Base-by-base conservation (phyloP, 2,329 filamentous ascomycete species). In the Hypoxylon sp. region DNA sequence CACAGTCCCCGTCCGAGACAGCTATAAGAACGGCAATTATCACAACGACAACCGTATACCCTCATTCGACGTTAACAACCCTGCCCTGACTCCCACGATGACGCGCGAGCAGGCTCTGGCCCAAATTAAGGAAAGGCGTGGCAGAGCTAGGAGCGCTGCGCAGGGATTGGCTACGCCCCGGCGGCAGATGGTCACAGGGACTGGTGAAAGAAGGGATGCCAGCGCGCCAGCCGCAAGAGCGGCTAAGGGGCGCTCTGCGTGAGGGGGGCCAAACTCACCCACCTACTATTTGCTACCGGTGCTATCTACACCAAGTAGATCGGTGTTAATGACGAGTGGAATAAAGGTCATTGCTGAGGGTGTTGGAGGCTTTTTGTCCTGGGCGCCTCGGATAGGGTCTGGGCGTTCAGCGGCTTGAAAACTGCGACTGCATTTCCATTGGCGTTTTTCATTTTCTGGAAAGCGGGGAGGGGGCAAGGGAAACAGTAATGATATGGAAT, bases 51-150 rank as follows among this genome's bases (percentile, higher is more conserved):
- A 50, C 63, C 73, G 76, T 60, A 71, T 71, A 6, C 80, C 81
- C 3, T 82, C 80, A 9, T 89, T 88, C 72, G 86, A 89, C 75
- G 75, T 81, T 43, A 85, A 80, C 65, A 86, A 89, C 75, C 86
- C 87, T 19, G 87, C 87, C 9, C 77, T 90, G 66, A 89, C 86
- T 45, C 87, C 88, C 4, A 91, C 89, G 41, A 89, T 91, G 86
- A 88, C 88, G 25, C 85, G 92, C 59, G 92, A 93, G 77, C 85
- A 93, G 78, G 92, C 92, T 2, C 84, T 95, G 14, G 90, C 90
- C 60, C 89, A 90, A 76, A 94, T 95, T 71, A 86, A 89, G 58
- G 90, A 93, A 80, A 85, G 92, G 28, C 82, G 92, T 58, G 91
- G 91, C 5, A 83, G 92, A 49, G 91, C 92, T 62, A 85, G 89